Base-by-base conservation (phyloP, 306 rosid genomes). In the Morella rubra region DNA sequence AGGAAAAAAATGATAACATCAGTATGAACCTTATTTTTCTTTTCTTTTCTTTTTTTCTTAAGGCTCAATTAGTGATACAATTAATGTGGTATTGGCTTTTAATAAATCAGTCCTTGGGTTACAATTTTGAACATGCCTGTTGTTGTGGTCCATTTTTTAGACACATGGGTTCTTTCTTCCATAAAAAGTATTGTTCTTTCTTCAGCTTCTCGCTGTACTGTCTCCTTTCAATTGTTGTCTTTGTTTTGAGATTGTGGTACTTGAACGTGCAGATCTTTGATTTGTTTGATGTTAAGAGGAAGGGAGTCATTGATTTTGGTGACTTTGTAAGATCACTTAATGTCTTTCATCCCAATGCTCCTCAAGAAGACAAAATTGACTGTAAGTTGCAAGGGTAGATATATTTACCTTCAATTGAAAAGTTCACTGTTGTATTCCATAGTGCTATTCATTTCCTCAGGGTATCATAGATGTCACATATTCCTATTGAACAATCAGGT, bases 301-400 rank as follows among this genome's bases (percentile, higher is more conserved):
- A 71, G 72, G 93, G 99, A 73, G 85, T 74, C 70, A 89, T 96
- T 79, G 99, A 92, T 83, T 96, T 96, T 73, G 93, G 87, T 42
- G 99, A 96, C 72, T 96, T 96, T 53, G 99, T 96, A 19, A 89
- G 96, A 88, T 86, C 99, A 76, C 93, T 96, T 58, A 87, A 85
- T 80, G 90, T 96, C 73, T 96, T 96, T 82, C 99, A 96, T 79
- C 99, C 98, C 67, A 78, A 81, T 82, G 81, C 89, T 71, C 78
- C 97, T 2, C 83, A 53, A 40, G 80, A 96, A 75, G 93, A 79
- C 84, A 96, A 96, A 80, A 91, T 96, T 46, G 93, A 92, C 16
- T 96, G 99, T 96, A 84, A 80, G 91, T 87, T 81, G 52, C 47
- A 68, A 37, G 72, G 32, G 76, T 67, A 41, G 49, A 24, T 44